Evolutionary conservation across 495 filamentous ascomycete species (phyloP).

Genomic region (Bathelium albidoporum): DNA sequence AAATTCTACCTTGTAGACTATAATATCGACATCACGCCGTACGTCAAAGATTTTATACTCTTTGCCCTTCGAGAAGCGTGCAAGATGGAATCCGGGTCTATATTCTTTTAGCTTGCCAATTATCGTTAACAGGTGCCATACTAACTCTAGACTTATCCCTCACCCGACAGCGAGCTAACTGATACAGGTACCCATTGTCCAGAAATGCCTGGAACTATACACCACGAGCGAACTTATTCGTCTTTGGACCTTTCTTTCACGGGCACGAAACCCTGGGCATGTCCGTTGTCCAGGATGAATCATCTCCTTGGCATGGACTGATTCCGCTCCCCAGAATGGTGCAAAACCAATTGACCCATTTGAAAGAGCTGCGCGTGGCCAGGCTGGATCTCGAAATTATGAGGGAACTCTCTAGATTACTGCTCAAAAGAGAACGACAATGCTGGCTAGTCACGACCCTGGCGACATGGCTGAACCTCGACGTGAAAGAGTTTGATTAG

Average conservation of each 20-base stretch:
- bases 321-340: background rate
- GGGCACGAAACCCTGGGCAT: background rate
- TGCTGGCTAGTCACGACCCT: background rate
- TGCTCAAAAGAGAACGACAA: background rate
- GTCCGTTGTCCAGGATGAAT: background rate
- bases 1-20: background rate
- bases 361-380: background rate
- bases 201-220: background rate
- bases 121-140: background rate
- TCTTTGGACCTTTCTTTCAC: background rate
- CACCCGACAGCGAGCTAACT: no score
- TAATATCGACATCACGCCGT: background rate
- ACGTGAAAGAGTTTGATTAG: background rate
- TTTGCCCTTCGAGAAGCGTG: background rate
- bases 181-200: background rate
- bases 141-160: no score
- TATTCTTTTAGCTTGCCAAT: background rate
- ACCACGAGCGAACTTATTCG: background rate
- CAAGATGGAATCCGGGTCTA: background rate
- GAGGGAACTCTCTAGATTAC: background rate
- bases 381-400: background rate
- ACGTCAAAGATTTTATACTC: background rate
- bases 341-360: background rate
- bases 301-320: background rate
- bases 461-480: background rate